Base-by-base conservation (phyloP, 2,329 filamentous ascomycete species). In the Xylaria sp. region DNA sequence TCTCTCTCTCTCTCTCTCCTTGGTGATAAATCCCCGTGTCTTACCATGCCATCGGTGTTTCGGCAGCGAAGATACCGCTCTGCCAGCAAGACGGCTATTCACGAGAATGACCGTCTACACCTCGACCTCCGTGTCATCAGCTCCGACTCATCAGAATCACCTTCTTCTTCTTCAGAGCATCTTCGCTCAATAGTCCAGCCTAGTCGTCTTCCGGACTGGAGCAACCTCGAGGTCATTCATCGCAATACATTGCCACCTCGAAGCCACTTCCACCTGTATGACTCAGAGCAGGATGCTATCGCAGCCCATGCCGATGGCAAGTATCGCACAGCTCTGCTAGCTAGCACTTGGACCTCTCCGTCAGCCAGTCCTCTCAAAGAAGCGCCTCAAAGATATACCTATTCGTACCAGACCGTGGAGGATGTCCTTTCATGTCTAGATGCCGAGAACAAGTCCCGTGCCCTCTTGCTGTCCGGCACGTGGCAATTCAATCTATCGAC, bases 151-250 rank as follows among this genome's bases (percentile, higher is more conserved):
- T 19, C 10, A 18, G 49, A 9, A 10, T 16, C 23, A 54, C 39
- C 47, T n/a, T 52, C 23, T 46, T 48, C 13, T 46, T 48, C 13
- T 37, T n/a, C 16, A 8, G 52, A 48, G 6, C 11, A 34, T 13
- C 34, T 54, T 42, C 18, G 19, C 9, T 61, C 62, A 37, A 67
- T 68, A 30, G 59, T 71, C 49, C 61, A 71, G 39, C 75, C 75
- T 1, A 61, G 69, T 7, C 59, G 66, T 7, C 53, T 71, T 4
- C 83, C 83, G 0, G 83, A 87, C 68, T 87, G 83, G 83, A 83
- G 78, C 69, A 87, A 87, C 65, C 76, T 85, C 59, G 68, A 77
- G 3, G 75, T 87, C 35, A 75, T 87, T 13, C 85, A 86, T 68
- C 80, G 79, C 63, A 85, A 85, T 65, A 83, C 81, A 0, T 75